phyloP scores from a whole-genome alignment of 1,284 basidiomycete genomes.

The Moesziomyces sp. region DNA sequence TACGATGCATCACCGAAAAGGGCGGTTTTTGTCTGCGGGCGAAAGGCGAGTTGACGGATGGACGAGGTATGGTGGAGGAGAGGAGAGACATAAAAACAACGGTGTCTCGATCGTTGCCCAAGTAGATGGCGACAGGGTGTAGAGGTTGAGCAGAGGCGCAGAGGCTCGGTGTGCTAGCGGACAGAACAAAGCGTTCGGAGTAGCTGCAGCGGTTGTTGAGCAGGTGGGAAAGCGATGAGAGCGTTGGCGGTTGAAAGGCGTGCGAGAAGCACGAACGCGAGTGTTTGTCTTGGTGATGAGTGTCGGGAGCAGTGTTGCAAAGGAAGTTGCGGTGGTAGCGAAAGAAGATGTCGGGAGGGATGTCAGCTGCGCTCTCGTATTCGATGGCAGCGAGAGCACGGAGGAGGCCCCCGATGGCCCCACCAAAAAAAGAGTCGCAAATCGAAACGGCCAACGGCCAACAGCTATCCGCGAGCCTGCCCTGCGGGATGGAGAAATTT shows the following conservation, averaged over 20 bases:
- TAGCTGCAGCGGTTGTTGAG: not conserved
- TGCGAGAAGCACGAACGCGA: not conserved
- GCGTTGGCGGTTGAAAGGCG: not conserved
- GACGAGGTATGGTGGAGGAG: conserved; percentile 50
- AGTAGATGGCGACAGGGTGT: conserved; percentile 14
- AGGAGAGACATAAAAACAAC: conserved; percentile 52
- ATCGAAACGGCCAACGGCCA: too few species aligned
- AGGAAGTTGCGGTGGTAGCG: not conserved
- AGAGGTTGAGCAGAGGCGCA: not conserved
- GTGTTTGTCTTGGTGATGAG: not conserved
- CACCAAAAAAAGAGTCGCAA: too few species aligned
- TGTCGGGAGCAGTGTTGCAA: not conserved
- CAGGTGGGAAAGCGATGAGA: not conserved
- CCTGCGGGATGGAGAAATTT: too few species aligned
- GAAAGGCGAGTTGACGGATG: conserved; percentile 46
- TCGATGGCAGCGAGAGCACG: too few species aligned
- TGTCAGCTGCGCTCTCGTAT: too few species aligned
- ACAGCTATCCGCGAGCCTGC: too few species aligned
- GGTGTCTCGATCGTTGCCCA: conserved; percentile 15
- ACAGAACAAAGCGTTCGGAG: not conserved
- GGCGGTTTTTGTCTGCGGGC: conserved; percentile 53
- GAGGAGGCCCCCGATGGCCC: too few species aligned
- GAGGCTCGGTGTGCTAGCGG: not conserved
- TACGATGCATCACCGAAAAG: conserved; percentile 38
- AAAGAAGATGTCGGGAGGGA: not conserved